These are phyloP conservation scores for Daldinia vernicosa DNA, from an alignment of 495 filamentous ascomycete species.

Conservation along the genomic window DNA sequence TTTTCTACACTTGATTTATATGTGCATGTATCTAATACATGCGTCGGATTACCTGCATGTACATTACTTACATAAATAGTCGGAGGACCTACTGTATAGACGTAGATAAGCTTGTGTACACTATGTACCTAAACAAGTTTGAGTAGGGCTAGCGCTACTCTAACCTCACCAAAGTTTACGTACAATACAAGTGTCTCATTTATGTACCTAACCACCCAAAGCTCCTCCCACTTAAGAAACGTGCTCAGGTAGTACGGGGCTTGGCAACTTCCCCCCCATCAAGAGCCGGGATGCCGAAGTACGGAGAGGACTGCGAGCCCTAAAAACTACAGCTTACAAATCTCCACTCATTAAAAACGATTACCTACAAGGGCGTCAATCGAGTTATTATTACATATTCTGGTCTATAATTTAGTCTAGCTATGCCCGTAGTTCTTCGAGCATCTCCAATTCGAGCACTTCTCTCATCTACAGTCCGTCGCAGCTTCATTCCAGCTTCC, in stretches of 20 bases:
- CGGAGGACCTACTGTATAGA: not conserved
- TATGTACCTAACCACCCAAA: conserved; percentile 1
- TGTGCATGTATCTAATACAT: not conserved
- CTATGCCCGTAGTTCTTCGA: conserved; percentile 33
- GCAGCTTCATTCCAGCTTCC: conserved; percentile 26
- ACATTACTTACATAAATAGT: not conserved
- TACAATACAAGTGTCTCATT: not conserved
- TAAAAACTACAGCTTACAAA: conserved; percentile 28
- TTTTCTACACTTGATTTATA: not conserved
- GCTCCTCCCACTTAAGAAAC: conserved; percentile 16
- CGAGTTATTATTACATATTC: conserved; percentile 15
- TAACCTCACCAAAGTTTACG: conserved; percentile 9
- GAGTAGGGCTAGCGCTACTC: not conserved
- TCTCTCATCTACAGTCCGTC: conserved; percentile 30
- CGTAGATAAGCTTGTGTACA: not conserved
- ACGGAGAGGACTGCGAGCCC: conserved; percentile 29
- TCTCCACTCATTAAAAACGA: conserved; percentile 11
- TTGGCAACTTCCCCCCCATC: conserved; percentile 14
- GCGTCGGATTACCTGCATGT: too few species aligned
- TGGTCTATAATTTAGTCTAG: conserved; percentile 9
- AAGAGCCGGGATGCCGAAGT: conserved; percentile 31
- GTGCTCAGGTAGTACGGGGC: conserved; percentile 28
- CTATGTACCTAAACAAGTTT: not conserved
- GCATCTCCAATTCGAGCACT: conserved; percentile 33
- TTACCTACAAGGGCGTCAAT: not conserved